Conservation (phyloP, 352 stramenopile species). For the Phytophthora syringae region DNA sequence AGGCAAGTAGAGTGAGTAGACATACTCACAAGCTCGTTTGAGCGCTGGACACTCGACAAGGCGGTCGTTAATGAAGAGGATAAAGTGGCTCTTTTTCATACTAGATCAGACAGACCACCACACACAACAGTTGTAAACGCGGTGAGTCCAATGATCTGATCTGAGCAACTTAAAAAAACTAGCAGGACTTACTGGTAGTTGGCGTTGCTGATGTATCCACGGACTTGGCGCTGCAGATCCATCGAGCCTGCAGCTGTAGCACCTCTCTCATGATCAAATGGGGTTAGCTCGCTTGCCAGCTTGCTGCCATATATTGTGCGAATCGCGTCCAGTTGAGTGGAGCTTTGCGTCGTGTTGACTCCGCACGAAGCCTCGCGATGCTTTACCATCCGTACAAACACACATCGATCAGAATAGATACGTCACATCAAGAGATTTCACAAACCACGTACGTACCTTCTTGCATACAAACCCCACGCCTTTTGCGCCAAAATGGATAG, state of each 20-base stretch:
- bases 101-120: constrained; percentile 30
- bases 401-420: background rate
- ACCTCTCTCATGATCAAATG: constrained; percentile 51
- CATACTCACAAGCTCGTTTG: constrained; percentile 93
- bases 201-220: constrained; percentile 83
- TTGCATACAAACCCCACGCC: constrained; percentile 96
- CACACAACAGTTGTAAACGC: background rate
- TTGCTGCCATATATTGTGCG: constrained; percentile 80
- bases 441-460: constrained; percentile 56
- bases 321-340: constrained; percentile 74
- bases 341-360: constrained; percentile 75
- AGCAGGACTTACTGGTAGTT: constrained; percentile 83
- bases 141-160: background rate
- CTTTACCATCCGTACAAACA: constrained; percentile 25
- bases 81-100: constrained; percentile 83
- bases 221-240: constrained; percentile 44
- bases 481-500: constrained; percentile 91
- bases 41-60: constrained; percentile 94
- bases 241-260: constrained; percentile 41
- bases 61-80: constrained; percentile 99
- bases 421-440: background rate
- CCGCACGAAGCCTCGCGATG: constrained; percentile 81
- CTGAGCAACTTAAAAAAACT: background rate
- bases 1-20: constrained; percentile 95
- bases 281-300: constrained; percentile 63